Evolutionary conservation across 164 flowering plant species (phyloP).

Genomic region (Magnolia officinalis): DNA sequence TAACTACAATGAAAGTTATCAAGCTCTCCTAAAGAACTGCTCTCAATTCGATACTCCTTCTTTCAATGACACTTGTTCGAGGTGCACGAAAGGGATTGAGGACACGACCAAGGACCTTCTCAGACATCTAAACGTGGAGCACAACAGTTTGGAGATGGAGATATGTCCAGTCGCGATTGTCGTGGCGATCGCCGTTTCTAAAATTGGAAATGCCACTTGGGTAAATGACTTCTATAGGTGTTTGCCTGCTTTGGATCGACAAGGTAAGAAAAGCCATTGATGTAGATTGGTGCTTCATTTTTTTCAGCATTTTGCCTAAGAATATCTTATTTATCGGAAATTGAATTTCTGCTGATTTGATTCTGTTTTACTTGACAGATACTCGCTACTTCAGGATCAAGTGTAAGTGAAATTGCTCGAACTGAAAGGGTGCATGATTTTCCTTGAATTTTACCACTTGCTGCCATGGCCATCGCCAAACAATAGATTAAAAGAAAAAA

Average conservation of each 20-base stretch:
- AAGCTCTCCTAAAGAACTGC: constrained; percentile 18
- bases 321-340: background rate
- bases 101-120: constrained; percentile 9
- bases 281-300: background rate
- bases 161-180: constrained; percentile 37
- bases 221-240: constrained; percentile 42
- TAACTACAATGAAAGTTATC: background rate
- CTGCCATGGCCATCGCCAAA: too few species aligned
- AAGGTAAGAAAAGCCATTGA: constrained; percentile 23
- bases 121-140: background rate
- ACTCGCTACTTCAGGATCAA: constrained; percentile 36
- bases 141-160: constrained; percentile 8
- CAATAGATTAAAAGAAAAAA: too few species aligned
- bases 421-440: background rate
- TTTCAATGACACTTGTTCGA: constrained; percentile 24
- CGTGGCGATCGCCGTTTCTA: constrained; percentile 26
- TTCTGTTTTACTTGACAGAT: constrained; percentile 27
- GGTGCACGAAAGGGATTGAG: constrained; percentile 27
- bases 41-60: constrained; percentile 26
- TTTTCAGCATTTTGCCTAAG: background rate
- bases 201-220: constrained; percentile 14
- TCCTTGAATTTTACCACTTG: background rate
- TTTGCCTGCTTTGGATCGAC: constrained; percentile 29
- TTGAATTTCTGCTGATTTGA: background rate
- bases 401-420: constrained; percentile 30